phyloP scores from a whole-genome alignment of 176 grass and related monocot genomes.

The Carex parvula region DNA sequence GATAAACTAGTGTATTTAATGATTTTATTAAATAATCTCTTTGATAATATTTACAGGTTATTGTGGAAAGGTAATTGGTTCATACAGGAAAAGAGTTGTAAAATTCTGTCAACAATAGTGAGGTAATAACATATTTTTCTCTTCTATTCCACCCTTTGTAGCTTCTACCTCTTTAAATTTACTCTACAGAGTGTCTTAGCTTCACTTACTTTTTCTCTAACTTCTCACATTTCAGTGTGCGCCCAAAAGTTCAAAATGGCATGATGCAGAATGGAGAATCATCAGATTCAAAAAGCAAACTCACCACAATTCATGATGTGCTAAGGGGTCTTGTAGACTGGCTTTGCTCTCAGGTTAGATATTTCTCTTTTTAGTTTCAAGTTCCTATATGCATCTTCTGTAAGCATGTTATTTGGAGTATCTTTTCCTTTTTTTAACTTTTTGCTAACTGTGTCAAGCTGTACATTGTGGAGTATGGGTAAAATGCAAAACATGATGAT shows the following conservation, averaged over 20 bases:
- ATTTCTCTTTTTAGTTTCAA: slow-evolving; percentile 19
- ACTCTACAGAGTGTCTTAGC: slow-evolving; percentile 7
- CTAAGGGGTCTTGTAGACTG: slow-evolving; percentile 74
- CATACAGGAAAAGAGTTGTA: slow-evolving; percentile 87
- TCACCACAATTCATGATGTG: slow-evolving; percentile 62
- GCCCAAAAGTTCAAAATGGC: slow-evolving; percentile 61
- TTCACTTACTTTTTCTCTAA: slow-evolving; percentile 31
- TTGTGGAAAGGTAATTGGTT: slow-evolving; percentile 94
- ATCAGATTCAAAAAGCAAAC: slow-evolving; percentile 85
- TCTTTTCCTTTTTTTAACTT: slow-evolving; percentile 11
- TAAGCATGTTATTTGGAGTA: background rate
- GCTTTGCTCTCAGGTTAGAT: slow-evolving; percentile 88
- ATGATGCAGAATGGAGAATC: slow-evolving; percentile 60
- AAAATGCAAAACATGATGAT: slow-evolving; percentile 8
- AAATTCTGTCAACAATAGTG: slow-evolving; percentile 74
- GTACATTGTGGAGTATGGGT: background rate
- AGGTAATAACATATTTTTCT: slow-evolving; percentile 40
- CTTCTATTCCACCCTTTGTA: background rate
- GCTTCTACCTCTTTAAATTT: background rate
- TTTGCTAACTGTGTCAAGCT: background rate
- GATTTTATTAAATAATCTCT: background rate
- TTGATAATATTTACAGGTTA: slow-evolving; percentile 48
- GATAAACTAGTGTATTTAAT: background rate
- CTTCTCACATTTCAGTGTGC: slow-evolving; percentile 42
- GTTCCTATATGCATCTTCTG: slow-evolving; percentile 15